A percentile compares a stretch with the other conserved stretches of the same genome.
Evolutionary conservation across 129 eudicot species (phyloP).

Genomic region (Centella asiatica): DNA sequence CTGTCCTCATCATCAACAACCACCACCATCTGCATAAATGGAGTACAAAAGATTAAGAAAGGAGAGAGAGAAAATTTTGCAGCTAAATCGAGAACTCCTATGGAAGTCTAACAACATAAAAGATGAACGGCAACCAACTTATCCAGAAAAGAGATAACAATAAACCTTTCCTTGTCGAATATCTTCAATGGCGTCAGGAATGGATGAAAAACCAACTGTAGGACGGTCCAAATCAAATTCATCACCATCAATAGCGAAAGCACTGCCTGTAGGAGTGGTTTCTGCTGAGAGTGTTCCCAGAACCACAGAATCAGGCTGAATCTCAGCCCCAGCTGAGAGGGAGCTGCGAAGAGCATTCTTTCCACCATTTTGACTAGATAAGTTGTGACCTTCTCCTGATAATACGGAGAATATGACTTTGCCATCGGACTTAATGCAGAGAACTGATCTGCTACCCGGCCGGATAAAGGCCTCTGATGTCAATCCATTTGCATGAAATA

Average conservation of each 20-base stretch:
- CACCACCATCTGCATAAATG: constrained; percentile 71
- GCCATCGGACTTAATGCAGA: constrained; percentile 29
- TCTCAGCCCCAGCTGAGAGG: constrained; percentile 37
- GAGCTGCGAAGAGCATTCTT: constrained; percentile 25
- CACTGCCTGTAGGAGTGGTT: constrained; percentile 27
- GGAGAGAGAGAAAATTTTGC: too few species aligned
- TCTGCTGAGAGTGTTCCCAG: constrained; percentile 62
- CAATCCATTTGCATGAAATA: constrained; percentile 31
- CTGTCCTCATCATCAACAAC: constrained; percentile 80
- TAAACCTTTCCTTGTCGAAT: constrained; percentile 81
- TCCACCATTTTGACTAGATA: constrained; percentile 26
- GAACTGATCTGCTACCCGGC: constrained; percentile 21
- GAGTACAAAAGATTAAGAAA: too few species aligned
- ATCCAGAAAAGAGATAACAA: constrained; percentile 11
- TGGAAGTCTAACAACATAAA: too few species aligned
- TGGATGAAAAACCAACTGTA: constrained; percentile 61
- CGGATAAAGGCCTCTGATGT: constrained; percentile 37
- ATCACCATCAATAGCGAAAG: constrained; percentile 34
- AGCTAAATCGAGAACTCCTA: too few species aligned
- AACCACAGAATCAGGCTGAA: constrained; percentile 43
- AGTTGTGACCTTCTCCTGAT: constrained; percentile 47
- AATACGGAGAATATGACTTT: constrained; percentile 41
- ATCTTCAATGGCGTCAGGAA: constrained; percentile 73
- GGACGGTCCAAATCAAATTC: constrained; percentile 59
- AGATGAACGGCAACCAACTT: too few species aligned